Base-by-base conservation (phyloP, 1,139 yeast species). In the Spathaspora sp. region DNA sequence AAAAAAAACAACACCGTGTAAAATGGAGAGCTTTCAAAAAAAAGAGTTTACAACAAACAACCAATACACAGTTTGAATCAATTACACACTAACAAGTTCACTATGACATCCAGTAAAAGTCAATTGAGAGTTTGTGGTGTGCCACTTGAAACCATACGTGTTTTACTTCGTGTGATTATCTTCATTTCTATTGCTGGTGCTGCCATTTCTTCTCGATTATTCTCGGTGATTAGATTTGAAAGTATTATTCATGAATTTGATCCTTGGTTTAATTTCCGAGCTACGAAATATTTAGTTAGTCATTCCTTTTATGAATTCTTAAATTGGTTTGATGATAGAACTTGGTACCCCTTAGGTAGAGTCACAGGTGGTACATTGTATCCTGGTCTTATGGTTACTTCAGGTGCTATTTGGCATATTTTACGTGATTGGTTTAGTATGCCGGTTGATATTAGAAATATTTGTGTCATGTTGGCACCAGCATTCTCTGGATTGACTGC, bases 321-420 rank as follows among this genome's bases (percentile, higher is more conserved):
- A 64, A 95, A 95, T 65, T 95, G 99, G 99, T 95, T 95, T 61
- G 99, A 95, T 65, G 97, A 93, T 66, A 81, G 97, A 62, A 93
- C 99, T 24, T 95, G 99, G 99, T 95, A 95, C 65, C 99, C 99
- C 17, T 76, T 95, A 53, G 99, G 99, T 16, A 82, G 99, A 70
- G 99, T 95, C 59, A 93, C 99, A 10, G 99, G 99, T 56, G 99
- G 99, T 53, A 95, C 99, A 3, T 72, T 95, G 55, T 95, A 95
- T 63, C 99, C 99, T 2, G 99, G 99, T 8, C 75, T 95, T 56
- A 95, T 95, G 99, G 97, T 95, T 38, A 90, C 99, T 6, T 86
- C 96, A 8, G 96, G 96, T 29, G 78, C 88, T 24, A 86, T 95
- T 48, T 91, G 95, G 85, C 88, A 84, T 57, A 60, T 82, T 10